Evolutionary conservation across 2,329 filamentous ascomycete species (phyloP), one percentile per base, ranked within the genome.

Genomic region (Exophiala calicioides): DNA sequence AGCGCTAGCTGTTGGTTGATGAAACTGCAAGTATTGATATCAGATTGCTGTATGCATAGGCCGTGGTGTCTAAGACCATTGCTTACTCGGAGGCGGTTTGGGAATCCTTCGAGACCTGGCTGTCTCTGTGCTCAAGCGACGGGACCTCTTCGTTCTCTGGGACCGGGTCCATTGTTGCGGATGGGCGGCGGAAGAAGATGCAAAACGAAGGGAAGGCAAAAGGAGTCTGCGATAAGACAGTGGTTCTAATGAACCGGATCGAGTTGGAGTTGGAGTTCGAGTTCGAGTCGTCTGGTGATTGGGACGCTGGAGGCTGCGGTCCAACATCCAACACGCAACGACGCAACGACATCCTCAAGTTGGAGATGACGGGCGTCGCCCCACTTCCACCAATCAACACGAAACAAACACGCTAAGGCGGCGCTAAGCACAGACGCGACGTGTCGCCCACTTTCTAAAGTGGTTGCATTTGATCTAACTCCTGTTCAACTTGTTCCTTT

Each of bases 1-100:
- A 98, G 84, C 58, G 85, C 83, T 63, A 96, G 84, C 65, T 98
- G 93, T 44, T 83, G 84, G 60, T 88, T 82, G 58, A 98, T 89
- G 65, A 94, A 97, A 41, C 50, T 53, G 24, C 3, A 16, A 46
- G 7, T 18, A 32, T 10, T 3, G 16, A 4, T 12, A 19, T 49
- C 34, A 49, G 34, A n/a, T n/a, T n/a, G n/a, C n/a, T n/a, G n/a
- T n/a, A n/a, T n/a, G n/a, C n/a, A n/a, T n/a, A n/a, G n/a, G n/a
- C n/a, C n/a, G n/a, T n/a, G n/a, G n/a, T n/a, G n/a, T n/a, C n/a
- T n/a, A n/a, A n/a, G 8, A 32, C 7, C 20, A 20, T 5, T 3
- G 52, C 69, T 48, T 72, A 86, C 80, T 88, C 84, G 50, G 81
- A 82, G 23, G 85, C 85, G 12, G 85, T 89, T 59, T 88, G 85